Evolutionary conservation across 2,329 filamentous ascomycete genomes (phyloP).

Genomic region (Aureobasidium lini): DNA sequence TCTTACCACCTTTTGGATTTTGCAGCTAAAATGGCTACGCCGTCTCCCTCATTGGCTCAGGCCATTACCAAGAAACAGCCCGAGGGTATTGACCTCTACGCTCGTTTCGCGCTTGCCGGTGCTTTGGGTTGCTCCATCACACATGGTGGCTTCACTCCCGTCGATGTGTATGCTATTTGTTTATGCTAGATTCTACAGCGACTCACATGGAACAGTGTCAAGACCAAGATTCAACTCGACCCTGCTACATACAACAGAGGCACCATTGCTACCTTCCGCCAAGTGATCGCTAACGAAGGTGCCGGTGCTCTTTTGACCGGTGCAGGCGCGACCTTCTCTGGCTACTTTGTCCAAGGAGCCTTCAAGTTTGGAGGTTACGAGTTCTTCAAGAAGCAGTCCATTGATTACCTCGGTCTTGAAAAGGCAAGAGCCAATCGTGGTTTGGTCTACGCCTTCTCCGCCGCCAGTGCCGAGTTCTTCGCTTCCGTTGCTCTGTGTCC

Average conservation of each 20-base stretch:
- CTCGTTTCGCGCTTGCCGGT: constrained; percentile 92
- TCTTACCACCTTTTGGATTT: constrained; percentile 20
- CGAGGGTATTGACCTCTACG: constrained; percentile 69
- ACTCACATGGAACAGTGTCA: constrained; percentile 56
- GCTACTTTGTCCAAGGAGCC: constrained; percentile 90
- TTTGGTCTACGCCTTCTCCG: constrained; percentile 65
- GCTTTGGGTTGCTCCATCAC: constrained; percentile 97
- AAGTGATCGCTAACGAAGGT: constrained; percentile 78
- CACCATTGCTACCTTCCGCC: constrained; percentile 76
- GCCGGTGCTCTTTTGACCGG: constrained; percentile 79
- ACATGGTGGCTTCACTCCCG: constrained; percentile 91
- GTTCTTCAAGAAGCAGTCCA: constrained; percentile 90
- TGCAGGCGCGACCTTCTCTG: constrained; percentile 75
- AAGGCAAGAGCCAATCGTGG: constrained; percentile 70
- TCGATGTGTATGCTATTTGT: constrained; percentile 79
- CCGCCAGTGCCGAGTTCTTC: constrained; percentile 57
- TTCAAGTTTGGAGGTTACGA: constrained; percentile 95
- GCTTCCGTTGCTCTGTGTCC: constrained; percentile 80
- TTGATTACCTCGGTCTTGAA: constrained; percentile 72
- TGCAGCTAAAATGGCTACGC: constrained; percentile 29
- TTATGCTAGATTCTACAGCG: not conserved
- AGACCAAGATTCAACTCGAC: constrained; percentile 92
- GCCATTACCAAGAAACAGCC: constrained; percentile 46
- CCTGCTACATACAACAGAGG: constrained; percentile 81
- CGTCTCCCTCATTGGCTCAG: constrained; percentile 40